Base-by-base conservation (phyloP, 352 stramenopile species). In the Phytophthora melonis region DNA sequence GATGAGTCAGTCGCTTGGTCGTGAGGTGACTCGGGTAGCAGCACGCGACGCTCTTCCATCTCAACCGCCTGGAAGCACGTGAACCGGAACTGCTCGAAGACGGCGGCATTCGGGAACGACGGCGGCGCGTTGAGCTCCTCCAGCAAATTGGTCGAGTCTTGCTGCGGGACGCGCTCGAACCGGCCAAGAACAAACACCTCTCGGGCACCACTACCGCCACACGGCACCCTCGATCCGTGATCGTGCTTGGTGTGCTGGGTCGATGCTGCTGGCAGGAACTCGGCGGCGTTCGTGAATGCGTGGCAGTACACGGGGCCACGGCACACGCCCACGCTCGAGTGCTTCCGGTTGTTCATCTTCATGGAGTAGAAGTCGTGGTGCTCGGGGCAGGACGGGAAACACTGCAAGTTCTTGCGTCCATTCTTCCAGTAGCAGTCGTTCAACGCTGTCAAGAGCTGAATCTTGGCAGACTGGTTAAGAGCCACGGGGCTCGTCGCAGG, bases 391-490 rank as follows among this genome's bases (percentile, higher is more conserved):
- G 83, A 80, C 9, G 91, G 91, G 62, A 97, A 97, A 65, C 91
- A 97, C 70, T 97, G 91, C 52, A 97, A 58, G 66, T 97, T 97
- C 72, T 97, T 97, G 34, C 91, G 89, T 10, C 91, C 91, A 67
- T 97, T 97, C 66, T 96, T 95, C 90, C 90, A 97, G 74, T 97
- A 97, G 62, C 87, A 92, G 58, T 83, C 67, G 70, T 87, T 93
- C 41, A 93, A 68, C 7, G 66, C 72, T 18, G 87, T 93, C 63
- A 91, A 63, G 18, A 93, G 72, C 30, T 82, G 73, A 41, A 92
- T 80, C 36, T 78, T 62, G 6, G 72, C 65, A 30, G 56, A 72
- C 43, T 79, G 63, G 32, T 63, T 55, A 3, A 32, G n/a, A 25
- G 59, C 5, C 19, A 63, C 32, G 5, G 60, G 36, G 39, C 52